phyloP scores from a whole-genome alignment of 2,329 filamentous ascomycete genomes.

The Penicillium corylophilum region DNA sequence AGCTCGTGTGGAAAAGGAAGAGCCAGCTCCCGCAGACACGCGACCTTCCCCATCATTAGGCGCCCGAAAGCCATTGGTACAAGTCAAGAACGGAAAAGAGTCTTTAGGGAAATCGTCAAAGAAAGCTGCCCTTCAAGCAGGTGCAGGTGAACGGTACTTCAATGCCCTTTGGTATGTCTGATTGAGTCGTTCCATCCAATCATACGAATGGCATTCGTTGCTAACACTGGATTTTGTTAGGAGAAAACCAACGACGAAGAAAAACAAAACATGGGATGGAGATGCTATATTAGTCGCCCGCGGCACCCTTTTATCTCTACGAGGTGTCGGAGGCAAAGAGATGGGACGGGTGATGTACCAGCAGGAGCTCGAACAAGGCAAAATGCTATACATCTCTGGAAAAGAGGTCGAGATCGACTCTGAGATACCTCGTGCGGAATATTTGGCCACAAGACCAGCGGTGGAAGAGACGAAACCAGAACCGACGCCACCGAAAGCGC shows the following conservation, averaged over 20 bases:
- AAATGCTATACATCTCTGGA: slow-evolving; percentile 60
- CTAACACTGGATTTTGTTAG: slow-evolving; percentile 32
- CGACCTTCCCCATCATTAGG: slow-evolving; percentile 9
- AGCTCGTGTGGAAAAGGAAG: slow-evolving; percentile 33
- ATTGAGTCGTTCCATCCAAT: not conserved
- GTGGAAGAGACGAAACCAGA: slow-evolving; percentile 24
- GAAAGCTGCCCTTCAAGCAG: slow-evolving; percentile 1
- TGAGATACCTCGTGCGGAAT: slow-evolving; percentile 60
- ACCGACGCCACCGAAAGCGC: slow-evolving; percentile 12
- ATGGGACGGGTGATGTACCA: slow-evolving; percentile 60
- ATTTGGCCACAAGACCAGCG: slow-evolving; percentile 40
- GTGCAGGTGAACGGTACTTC: slow-evolving; percentile 41
- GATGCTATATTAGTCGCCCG: slow-evolving; percentile 63
- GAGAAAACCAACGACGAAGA: slow-evolving; percentile 69
- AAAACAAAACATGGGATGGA: slow-evolving; percentile 76
- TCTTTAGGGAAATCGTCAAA: slow-evolving; percentile 3
- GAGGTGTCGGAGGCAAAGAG: slow-evolving; percentile 63
- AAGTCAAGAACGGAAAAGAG: slow-evolving; percentile 29
- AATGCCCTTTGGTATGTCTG: slow-evolving; percentile 48
- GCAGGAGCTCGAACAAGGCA: slow-evolving; percentile 59
- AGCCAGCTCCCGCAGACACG: slow-evolving; percentile 6
- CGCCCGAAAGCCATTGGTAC: slow-evolving; percentile 33
- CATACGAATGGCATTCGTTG: not conserved
- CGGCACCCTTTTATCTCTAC: slow-evolving; percentile 59
- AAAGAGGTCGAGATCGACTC: slow-evolving; percentile 69